Conservation (phyloP, 176 grass and related monocot genomes). For the Sorghum bicolor region Sorghum_bicolor_NCBIv3 NC_012870.2:71453501-71454000, state of each 20-base stretch:
- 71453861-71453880: background rate
- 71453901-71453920: background rate
- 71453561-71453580: background rate
- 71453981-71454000: background rate
- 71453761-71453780: background rate
- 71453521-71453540: background rate
- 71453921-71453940: constrained; percentile 13
- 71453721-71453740: background rate
- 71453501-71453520: background rate
- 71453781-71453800: background rate
- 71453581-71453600: background rate
- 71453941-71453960: background rate
- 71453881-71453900: no score
- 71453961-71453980: background rate
- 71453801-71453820: no score
- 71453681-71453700: background rate
- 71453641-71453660: background rate
- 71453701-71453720: background rate
- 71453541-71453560: background rate
- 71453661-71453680: background rate
- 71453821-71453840: background rate
- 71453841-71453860: background rate
- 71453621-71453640: background rate
- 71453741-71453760: background rate
- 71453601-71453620: background rate